Conservation (phyloP, 352 stramenopile species). For the Globisporangium carolinianum region DNA sequence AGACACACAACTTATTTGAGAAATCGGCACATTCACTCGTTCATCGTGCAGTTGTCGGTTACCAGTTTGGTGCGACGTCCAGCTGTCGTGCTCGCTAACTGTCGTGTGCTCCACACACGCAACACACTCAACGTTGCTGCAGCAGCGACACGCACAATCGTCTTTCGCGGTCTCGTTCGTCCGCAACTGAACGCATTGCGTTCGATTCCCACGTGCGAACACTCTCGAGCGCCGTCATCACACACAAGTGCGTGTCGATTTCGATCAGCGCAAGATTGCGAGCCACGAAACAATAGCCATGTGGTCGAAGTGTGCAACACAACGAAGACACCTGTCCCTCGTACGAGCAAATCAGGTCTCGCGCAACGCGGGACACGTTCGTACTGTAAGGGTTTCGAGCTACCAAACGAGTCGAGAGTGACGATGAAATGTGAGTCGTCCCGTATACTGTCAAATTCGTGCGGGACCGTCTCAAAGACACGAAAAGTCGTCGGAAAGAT, state of each 20-base stretch:
- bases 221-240: background rate
- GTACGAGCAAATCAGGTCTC: too few relatives aligned
- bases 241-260: background rate
- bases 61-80: too few relatives aligned
- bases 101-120: too few relatives aligned
- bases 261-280: too few relatives aligned
- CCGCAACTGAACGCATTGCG: background rate
- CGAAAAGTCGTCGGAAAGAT: slow-evolving; percentile 2
- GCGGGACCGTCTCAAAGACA: slow-evolving; percentile 3
- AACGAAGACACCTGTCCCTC: too few relatives aligned
- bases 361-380: too few relatives aligned
- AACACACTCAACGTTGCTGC: too few relatives aligned
- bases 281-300: too few relatives aligned
- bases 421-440: background rate
- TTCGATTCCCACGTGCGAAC: background rate
- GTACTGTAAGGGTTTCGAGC: too few relatives aligned
- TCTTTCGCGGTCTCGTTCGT: background rate
- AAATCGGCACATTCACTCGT: background rate
- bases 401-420: too few relatives aligned
- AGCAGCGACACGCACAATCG: background rate
- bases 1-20: slow-evolving; percentile 11
- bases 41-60: background rate
- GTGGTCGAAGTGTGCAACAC: too few relatives aligned
- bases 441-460: background rate
- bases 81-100: too few relatives aligned